These are phyloP conservation scores for Boletus insuetus DNA, from an alignment of 768 basidiomycete species.

Conservation along the genomic window DNA sequence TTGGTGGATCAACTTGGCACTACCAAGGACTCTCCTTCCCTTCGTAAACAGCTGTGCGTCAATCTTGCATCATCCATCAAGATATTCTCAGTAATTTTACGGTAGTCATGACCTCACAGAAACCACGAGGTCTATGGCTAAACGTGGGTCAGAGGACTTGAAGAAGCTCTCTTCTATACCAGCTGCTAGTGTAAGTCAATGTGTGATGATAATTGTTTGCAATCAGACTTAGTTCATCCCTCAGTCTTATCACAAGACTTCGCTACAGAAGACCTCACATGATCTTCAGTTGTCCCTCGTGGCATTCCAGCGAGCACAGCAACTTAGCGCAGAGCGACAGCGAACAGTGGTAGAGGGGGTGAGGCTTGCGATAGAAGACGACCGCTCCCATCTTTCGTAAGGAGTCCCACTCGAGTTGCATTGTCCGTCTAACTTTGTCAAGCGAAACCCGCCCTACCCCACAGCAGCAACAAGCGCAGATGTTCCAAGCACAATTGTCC, in stretches of 20 bases:
- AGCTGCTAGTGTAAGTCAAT: slow-evolving; percentile 48
- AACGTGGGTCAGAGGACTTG: slow-evolving; percentile 88
- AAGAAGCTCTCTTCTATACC: slow-evolving; percentile 82
- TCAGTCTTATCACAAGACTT: slow-evolving; percentile 77
- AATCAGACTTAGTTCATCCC: background rate
- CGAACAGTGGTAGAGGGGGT: slow-evolving; percentile 85
- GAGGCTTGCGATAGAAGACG: slow-evolving; percentile 80
- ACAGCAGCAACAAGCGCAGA: slow-evolving; percentile 66
- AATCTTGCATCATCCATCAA: background rate
- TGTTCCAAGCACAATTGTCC: slow-evolving; percentile 71
- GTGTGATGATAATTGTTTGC: background rate
- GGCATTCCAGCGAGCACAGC: slow-evolving; percentile 89
- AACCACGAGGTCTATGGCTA: slow-evolving; percentile 91
- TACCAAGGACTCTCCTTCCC: slow-evolving; percentile 67
- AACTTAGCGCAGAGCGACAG: slow-evolving; percentile 86
- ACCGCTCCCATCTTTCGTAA: slow-evolving; percentile 38
- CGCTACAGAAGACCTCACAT: slow-evolving; percentile 88
- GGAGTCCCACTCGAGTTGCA: background rate
- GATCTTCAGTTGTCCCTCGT: slow-evolving; percentile 89
- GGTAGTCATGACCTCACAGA: slow-evolving; percentile 90
- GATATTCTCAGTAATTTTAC: slow-evolving; percentile 1
- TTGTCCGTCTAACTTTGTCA: slow-evolving; percentile 6
- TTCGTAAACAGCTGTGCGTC: slow-evolving; percentile 84
- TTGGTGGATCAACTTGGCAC: slow-evolving; percentile 97
- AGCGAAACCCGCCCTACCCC: slow-evolving; percentile 43